These are phyloP conservation scores for Neonectria faginata DNA, from an alignment of 2,329 filamentous ascomycete species.

Conservation along the genomic window DNA sequence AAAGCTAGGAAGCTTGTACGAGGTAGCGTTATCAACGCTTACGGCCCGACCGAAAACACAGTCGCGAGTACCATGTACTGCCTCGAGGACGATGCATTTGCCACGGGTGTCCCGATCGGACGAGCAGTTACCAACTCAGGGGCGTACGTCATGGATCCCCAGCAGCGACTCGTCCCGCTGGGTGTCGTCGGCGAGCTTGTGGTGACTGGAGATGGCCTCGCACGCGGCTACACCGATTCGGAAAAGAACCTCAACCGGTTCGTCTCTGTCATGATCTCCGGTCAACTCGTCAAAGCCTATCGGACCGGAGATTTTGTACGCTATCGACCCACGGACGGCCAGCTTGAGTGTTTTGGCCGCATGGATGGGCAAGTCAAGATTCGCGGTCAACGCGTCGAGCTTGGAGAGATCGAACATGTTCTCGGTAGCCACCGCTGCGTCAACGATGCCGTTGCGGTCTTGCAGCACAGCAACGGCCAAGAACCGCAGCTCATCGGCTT, in stretches of 20 bases:
- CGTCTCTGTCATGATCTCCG: neutral
- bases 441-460: constrained; percentile 34
- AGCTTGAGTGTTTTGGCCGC: constrained; percentile 31
- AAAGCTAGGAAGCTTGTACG: constrained; percentile 5
- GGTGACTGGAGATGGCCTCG: constrained; percentile 39
- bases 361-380: constrained; percentile 42
- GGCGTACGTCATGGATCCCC: constrained; percentile 41
- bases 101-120: constrained; percentile 39
- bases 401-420: constrained; percentile 37
- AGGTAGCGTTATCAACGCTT: constrained; percentile 22
- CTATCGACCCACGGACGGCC: constrained; percentile 30
- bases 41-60: constrained; percentile 39
- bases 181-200: constrained; percentile 47
- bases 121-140: constrained; percentile 37
- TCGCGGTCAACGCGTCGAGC: constrained; percentile 38
- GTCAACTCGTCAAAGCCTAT: constrained; percentile 20
- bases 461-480: constrained; percentile 13
- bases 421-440: neutral
- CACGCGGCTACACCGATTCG: constrained; percentile 16
- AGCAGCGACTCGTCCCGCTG: constrained; percentile 39
- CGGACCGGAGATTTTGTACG: constrained; percentile 34
- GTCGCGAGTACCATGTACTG: constrained; percentile 20
- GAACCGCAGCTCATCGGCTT: constrained; percentile 22
- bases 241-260: neutral
- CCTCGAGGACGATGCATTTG: constrained; percentile 6